Percentiles rank a stretch among this genome's conserved stretches.
Conservation (phyloP, 148 eudicot species). For the Talinum fruticosum region DNA sequence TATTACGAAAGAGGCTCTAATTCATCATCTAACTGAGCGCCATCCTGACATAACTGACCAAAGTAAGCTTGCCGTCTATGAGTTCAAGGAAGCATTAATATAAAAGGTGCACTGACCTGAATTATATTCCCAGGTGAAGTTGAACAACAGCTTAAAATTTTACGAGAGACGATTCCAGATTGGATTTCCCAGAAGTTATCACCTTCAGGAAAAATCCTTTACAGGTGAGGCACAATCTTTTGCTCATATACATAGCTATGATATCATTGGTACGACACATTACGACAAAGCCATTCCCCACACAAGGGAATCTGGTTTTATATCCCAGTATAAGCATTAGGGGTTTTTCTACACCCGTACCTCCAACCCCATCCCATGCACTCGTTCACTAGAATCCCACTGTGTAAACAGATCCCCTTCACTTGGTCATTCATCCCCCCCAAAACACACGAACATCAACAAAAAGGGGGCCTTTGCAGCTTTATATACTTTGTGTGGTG, state of each 20-base stretch:
- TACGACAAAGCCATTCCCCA: background rate
- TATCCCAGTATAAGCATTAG: background rate
- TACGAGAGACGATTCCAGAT: slow-evolving; percentile 77
- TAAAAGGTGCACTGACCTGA: slow-evolving; percentile 14
- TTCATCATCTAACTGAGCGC: slow-evolving; percentile 46
- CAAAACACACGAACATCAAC: no score
- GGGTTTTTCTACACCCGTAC: background rate
- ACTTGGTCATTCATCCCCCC: background rate
- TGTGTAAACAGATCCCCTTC: background rate
- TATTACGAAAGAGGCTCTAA: slow-evolving; percentile 64
- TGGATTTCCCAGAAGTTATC: slow-evolving; percentile 62
- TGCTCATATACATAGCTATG: background rate
- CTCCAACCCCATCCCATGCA: background rate
- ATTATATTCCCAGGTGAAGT: slow-evolving; percentile 57
- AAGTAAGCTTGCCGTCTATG: slow-evolving; percentile 40
- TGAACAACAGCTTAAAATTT: slow-evolving; percentile 62
- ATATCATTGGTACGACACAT: background rate
- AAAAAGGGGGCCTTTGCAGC: background rate
- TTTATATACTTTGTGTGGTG: background rate
- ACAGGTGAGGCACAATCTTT: slow-evolving; percentile 41
- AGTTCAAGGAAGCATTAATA: background rate
- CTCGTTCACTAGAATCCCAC: background rate
- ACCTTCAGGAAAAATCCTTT: slow-evolving; percentile 50
- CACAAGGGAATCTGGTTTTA: background rate
- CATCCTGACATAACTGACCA: slow-evolving; percentile 55